Evolutionary conservation across 345 rosid genomes (phyloP).

Genomic region (Arabidopsis suecica): DNA sequence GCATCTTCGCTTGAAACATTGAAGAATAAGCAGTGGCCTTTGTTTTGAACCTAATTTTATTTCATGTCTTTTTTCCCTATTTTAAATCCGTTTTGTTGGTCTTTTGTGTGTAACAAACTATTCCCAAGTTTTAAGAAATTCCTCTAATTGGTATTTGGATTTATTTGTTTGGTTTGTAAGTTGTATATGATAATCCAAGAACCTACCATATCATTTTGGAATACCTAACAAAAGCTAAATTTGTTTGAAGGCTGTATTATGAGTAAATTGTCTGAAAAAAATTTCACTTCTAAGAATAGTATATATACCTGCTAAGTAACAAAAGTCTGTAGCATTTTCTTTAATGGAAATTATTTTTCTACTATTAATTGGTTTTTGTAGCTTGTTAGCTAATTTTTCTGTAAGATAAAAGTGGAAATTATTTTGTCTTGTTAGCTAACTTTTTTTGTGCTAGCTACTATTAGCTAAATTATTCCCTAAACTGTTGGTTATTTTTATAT

Average conservation of each 20-base stretch:
- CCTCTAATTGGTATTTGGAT: conserved; percentile 21
- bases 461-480: not conserved
- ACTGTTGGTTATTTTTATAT: not conserved
- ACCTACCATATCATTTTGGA: not conserved
- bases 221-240: conserved; percentile 23
- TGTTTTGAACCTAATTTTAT: conserved; percentile 21
- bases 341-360: not conserved
- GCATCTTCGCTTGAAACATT: conserved; percentile 64
- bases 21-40: conserved; percentile 11
- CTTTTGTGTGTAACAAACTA: conserved; percentile 34
- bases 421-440: conserved; percentile 2
- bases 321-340: not conserved
- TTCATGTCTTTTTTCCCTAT: conserved; percentile 6
- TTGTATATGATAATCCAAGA: conserved; percentile 36
- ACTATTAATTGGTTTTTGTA: not conserved
- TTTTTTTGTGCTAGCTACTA: conserved; percentile 10
- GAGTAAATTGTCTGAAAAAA: not conserved
- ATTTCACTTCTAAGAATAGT: not conserved
- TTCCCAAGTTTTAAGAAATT: conserved; percentile 2
- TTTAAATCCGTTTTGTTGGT: not conserved
- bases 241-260: conserved; percentile 7
- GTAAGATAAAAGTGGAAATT: not conserved
- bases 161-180: conserved; percentile 25
- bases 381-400: not conserved
- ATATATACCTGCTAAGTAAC: not conserved